phyloP scores from a whole-genome alignment of 2,329 filamentous ascomycete species.

The Colletotrichum phormii region DNA sequence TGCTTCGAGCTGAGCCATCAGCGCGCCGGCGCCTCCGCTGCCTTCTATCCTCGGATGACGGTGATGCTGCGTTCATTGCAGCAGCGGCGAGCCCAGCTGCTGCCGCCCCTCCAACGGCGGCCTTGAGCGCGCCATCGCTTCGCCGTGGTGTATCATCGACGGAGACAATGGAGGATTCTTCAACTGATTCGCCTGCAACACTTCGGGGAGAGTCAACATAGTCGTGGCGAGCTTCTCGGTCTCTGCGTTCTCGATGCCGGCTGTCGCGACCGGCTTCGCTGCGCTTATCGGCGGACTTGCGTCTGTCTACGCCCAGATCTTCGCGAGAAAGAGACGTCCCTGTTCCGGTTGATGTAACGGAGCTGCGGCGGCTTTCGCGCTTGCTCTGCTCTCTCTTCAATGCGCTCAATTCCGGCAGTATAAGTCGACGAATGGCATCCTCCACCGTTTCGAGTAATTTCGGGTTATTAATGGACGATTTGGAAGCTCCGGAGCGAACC shows the following conservation, averaged over 20 bases:
- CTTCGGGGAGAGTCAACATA: constrained; percentile 63
- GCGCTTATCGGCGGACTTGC: constrained; percentile 70
- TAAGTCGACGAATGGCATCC: constrained; percentile 89
- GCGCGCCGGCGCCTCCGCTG: constrained; percentile 64
- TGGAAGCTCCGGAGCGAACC: constrained; percentile 60
- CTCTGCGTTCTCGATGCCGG: constrained; percentile 41
- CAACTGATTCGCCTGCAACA: constrained; percentile 59
- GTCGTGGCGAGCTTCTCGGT: constrained; percentile 67
- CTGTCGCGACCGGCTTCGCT: constrained; percentile 65
- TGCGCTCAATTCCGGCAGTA: constrained; percentile 90
- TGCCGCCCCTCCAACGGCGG: constrained; percentile 58
- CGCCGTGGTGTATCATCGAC: constrained; percentile 59
- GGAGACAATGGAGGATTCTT: constrained; percentile 51
- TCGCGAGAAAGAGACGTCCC: constrained; percentile 62
- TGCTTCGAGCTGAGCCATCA: constrained; percentile 57
- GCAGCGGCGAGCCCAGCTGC: constrained; percentile 51
- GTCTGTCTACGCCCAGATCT: constrained; percentile 68
- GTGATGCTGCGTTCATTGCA: constrained; percentile 52
- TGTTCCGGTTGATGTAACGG: constrained; percentile 66
- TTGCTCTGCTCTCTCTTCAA: constrained; percentile 91
- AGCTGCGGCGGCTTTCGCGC: constrained; percentile 76
- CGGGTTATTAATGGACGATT: constrained; percentile 89
- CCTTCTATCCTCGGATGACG: constrained; percentile 61
- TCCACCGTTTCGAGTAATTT: constrained; percentile 92
- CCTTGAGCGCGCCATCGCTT: constrained; percentile 56